Conservation (phyloP, 306 rosid species). For the Prunus campanulata region DNA sequence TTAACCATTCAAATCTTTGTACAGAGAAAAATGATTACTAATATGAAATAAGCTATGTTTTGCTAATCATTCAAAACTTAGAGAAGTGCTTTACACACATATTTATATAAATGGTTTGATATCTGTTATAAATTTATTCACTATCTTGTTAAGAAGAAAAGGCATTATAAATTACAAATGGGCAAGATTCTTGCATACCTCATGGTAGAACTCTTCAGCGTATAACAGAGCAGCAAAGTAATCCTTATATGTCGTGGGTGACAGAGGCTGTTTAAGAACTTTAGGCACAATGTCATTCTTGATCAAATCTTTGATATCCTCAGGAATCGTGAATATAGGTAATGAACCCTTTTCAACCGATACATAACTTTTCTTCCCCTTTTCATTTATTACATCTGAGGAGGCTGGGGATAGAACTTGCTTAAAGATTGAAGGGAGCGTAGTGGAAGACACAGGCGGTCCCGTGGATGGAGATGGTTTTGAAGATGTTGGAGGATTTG, state of each 20-base stretch:
- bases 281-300: slow-evolving; percentile 28
- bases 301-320: slow-evolving; percentile 27
- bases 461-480: not conserved
- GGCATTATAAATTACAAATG: not conserved
- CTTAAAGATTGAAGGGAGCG: not conserved
- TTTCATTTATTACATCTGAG: not conserved
- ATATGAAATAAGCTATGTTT: no score
- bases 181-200: slow-evolving; percentile 20
- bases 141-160: not conserved
- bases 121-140: not conserved
- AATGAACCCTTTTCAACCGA: slow-evolving; percentile 15
- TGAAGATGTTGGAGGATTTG: not conserved
- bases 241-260: slow-evolving; percentile 30
- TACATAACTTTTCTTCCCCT: not conserved
- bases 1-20: no score
- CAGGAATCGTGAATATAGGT: slow-evolving; percentile 25
- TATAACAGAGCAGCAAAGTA: slow-evolving; percentile 38
- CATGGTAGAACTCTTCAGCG: slow-evolving; percentile 37
- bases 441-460: not conserved
- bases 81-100: no score
- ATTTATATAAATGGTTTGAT: not conserved
- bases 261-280: slow-evolving; percentile 26
- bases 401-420: not conserved
- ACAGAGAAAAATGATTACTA: no score
- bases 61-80: no score